phyloP scores from a whole-genome alignment of 2,329 filamentous ascomycete species.

The Botryotinia calthae region DNA sequence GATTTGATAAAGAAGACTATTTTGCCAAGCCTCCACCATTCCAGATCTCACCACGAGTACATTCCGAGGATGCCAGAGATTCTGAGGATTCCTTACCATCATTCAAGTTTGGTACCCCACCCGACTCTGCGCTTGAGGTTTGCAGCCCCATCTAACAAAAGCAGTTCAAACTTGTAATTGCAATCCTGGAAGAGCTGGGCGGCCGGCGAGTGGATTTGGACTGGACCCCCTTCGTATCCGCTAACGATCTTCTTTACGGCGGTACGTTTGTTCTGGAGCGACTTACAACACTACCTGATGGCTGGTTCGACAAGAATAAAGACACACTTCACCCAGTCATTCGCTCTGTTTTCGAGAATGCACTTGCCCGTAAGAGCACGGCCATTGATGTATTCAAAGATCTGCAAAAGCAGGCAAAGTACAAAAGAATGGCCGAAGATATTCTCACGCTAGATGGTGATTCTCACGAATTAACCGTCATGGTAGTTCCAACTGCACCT shows the following conservation, averaged over 20 bases:
- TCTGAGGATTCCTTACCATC: slow-evolving; percentile 32
- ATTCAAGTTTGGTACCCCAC: slow-evolving; percentile 52
- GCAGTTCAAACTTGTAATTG: slow-evolving; percentile 45
- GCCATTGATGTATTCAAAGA: slow-evolving; percentile 51
- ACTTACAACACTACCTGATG: slow-evolving; percentile 44
- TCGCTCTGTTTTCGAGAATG: slow-evolving; percentile 44
- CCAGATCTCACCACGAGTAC: background rate
- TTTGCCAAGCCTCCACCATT: slow-evolving; percentile 45
- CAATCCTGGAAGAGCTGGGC: slow-evolving; percentile 42
- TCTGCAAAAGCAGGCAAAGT: slow-evolving; percentile 45
- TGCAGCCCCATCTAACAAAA: slow-evolving; percentile 44
- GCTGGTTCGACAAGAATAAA: slow-evolving; percentile 47
- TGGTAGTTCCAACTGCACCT: slow-evolving; percentile 53
- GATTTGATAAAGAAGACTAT: slow-evolving; percentile 47
- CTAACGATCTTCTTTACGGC: slow-evolving; percentile 51
- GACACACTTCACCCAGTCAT: slow-evolving; percentile 50
- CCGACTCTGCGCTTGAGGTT: slow-evolving; percentile 42
- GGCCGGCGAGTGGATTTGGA: slow-evolving; percentile 37
- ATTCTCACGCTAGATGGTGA: slow-evolving; percentile 39
- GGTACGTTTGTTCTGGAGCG: slow-evolving; percentile 53
- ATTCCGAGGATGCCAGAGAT: slow-evolving; percentile 27
- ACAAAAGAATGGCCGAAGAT: slow-evolving; percentile 43
- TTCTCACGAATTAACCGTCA: slow-evolving; percentile 40
- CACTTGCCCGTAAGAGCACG: slow-evolving; percentile 41
- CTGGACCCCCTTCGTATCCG: slow-evolving; percentile 48